Base-by-base conservation (phyloP, 164 flowering plant species). In the Kingdonia uniflora region DNA sequence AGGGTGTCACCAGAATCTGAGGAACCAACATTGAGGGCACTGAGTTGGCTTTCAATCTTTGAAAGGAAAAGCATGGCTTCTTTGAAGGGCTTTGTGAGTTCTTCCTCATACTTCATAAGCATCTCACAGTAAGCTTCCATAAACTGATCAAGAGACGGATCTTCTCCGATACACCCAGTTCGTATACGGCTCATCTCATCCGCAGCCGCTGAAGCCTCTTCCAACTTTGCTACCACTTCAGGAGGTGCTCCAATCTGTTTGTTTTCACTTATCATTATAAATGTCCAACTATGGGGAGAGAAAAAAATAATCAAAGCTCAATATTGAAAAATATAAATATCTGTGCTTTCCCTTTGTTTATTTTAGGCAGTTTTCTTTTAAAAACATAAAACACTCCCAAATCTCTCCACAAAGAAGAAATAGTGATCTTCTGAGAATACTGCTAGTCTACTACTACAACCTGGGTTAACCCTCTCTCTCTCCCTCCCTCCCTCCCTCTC, bases 91-190 rank as follows among this genome's bases (percentile, higher is more conserved):
- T 87, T 88, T 0, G 89, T 74, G 50, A 92, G 86, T 60, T 88
- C 99, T 68, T 88, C 87, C 65, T 81, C 87, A 42, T 92, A 92
- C 65, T 88, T 92, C 11, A 65, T 70, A 37, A 92, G 78, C 99
- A 88, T 88, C 72, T 92, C 99, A 60, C 91, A 92, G 70, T 92
- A 92, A 0, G 99, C 97, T 49, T 92, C 99, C 99, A 92, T 92
- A 75, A 92, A 92, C 65, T 92, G 99, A 69, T 94, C 99, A 13
- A 94, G 82, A 2, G 74, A 84, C 7, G 99, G 97, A 63, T 90
- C 95, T 65, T 85, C 82, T 0, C 89, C 92, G 14, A 82, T 16
- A 58, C 74, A 61, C 29, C 14, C 21, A 8, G 52, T 43, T 8
- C 68, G 65, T 0, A 51, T 40, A 2, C 67, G 47, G 5, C 71